These are phyloP conservation scores for Thuidium tamariscinum DNA, from an alignment of 225 moss, liverwort and hornwort genomes.

Conservation along the genomic window DNA sequence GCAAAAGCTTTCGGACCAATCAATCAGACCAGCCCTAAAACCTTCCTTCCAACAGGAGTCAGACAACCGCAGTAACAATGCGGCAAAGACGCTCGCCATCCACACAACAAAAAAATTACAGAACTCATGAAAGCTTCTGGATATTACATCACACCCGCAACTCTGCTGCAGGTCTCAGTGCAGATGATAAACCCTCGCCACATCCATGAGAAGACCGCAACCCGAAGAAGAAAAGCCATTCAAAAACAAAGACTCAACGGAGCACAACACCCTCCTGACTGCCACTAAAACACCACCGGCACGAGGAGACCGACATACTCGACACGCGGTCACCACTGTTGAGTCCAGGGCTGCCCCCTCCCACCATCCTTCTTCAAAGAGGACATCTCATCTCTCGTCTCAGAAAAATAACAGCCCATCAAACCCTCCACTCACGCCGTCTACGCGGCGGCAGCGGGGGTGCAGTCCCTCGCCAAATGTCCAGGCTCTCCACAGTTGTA, in stretches of 20 bases:
- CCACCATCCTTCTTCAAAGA: not conserved
- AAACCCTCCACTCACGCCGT: not conserved
- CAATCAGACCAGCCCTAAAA: not conserved
- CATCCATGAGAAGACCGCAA: conserved; percentile 26
- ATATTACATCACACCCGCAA: conserved; percentile 23
- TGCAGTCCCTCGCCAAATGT: conserved; percentile 72
- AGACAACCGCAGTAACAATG: not conserved
- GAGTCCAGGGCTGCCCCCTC: not conserved
- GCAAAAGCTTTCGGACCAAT: not conserved
- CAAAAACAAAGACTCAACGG: conserved; percentile 4
- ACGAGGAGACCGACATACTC: not conserved
- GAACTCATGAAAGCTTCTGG: conserved; percentile 38
- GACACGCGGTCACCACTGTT: not conserved
- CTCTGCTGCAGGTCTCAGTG: conserved; percentile 5
- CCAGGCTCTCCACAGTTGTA: conserved; percentile 89
- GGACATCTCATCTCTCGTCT: not conserved
- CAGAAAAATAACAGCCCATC: not conserved
- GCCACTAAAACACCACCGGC: not conserved
- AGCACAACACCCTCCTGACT: not conserved
- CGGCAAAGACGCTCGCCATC: conserved; percentile 10
- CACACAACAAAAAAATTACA: conserved; percentile 37
- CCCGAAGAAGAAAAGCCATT: not conserved
- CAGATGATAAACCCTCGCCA: conserved; percentile 31
- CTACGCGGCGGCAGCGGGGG: conserved; percentile 57
- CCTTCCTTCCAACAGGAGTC: not conserved